Evolutionary conservation across 306 rosid genomes (phyloP), one percentile per base, ranked within the genome.

Genomic region (Astragalus glycyphyllos): DNA sequence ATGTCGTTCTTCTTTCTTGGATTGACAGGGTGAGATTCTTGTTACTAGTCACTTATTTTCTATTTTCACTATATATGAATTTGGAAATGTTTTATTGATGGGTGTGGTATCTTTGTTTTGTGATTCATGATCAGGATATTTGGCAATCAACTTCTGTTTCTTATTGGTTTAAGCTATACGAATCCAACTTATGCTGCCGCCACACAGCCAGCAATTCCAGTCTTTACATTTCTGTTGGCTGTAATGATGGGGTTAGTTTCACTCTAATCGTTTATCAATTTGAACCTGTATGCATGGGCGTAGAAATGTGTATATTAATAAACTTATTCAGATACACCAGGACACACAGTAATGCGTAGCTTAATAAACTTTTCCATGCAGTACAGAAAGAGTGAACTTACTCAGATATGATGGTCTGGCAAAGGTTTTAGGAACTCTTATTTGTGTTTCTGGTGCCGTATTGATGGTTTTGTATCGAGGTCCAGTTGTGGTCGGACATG

Each of bases 181-280:
- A 93, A 85, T 81, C 98, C 98, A 71, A 88, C 98, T 45, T 93
- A 93, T 74, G 98, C 98, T 51, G 88, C 98, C 72, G 93, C 98
- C 58, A 90, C 60, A 81, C 98, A 93, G 77, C 98, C 97, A 71
- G 59, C 97, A 10, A 93, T 93, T 76, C 98, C 98, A 7, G 98
- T 88, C 78, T 90, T 90, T 62, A 93, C 98, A 23, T 88, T 93
- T 83, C 75, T 90, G 63, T 76, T 93, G 20, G 85, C 97, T 50
- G 81, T 79, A 29, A 76, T 86, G 51, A 93, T 90, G 96, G 97
- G 98, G 98, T 93, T 79, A 83, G 96, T 85, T 80, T 77, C 71
- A 45, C 65, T 55, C 72, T 70, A 60, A 55, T 53, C 32, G 60
- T 4, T 51, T 54, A 64, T 66, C 40, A 54, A 23, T 66, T 59